These are phyloP conservation scores for Alnus glutinosa DNA, from an alignment of 306 rosid species.

Conservation along the genomic window DNA sequence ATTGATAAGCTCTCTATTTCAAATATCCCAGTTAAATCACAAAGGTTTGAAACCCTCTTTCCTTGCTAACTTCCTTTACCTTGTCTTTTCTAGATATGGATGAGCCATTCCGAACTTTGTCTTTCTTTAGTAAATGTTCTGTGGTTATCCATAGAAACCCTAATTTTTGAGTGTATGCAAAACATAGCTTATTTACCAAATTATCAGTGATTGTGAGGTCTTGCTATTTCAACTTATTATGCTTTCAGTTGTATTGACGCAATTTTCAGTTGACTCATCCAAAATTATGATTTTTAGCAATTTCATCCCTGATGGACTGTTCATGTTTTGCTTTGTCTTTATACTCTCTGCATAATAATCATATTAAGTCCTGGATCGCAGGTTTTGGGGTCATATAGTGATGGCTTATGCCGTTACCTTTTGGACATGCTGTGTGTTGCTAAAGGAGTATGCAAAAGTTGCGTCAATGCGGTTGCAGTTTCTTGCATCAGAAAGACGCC, in stretches of 20 bases:
- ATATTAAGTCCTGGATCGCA: conserved; percentile 32
- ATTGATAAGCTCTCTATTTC: conserved; percentile 86
- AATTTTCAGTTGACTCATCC: neutral
- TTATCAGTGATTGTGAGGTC: neutral
- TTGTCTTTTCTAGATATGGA: neutral
- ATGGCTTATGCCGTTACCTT: conserved; percentile 82
- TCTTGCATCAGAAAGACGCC: conserved; percentile 77
- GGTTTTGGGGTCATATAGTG: conserved; percentile 84
- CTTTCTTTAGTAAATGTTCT: neutral
- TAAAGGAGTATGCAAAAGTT: conserved; percentile 73
- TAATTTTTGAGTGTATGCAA: neutral
- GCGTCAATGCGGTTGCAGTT: conserved; percentile 83
- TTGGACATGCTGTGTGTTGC: conserved; percentile 81
- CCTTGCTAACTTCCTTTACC: conserved; percentile 1
- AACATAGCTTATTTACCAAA: neutral
- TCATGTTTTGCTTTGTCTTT: neutral
- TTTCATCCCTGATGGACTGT: neutral
- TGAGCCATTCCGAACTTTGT: neutral
- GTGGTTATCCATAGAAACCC: neutral
- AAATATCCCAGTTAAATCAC: conserved; percentile 50
- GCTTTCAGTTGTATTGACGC: neutral
- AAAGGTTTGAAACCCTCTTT: conserved; percentile 51
- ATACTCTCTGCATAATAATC: conserved; percentile 1
- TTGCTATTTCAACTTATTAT: neutral
- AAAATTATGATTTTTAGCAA: neutral